Percentiles rank a stretch among this genome's conserved stretches.
Evolutionary conservation across 2,329 filamentous ascomycete genomes (phyloP).

Genomic region (Phoma herbarum): DNA sequence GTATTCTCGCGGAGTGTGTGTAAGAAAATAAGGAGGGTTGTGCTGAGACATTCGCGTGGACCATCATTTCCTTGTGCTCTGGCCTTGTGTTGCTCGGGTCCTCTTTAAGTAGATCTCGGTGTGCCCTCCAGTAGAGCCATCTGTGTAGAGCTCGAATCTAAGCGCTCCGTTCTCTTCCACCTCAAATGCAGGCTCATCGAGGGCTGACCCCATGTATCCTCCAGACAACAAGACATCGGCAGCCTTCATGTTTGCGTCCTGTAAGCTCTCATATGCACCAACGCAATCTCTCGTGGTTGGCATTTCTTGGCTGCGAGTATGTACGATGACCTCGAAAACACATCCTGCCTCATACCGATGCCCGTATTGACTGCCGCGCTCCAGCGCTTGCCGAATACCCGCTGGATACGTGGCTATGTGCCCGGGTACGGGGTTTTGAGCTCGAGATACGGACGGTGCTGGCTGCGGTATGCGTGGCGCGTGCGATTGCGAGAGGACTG

Average conservation of each 20-base stretch:
- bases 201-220: not conserved
- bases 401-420: conserved; percentile 25
- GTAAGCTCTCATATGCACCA: conserved; percentile 1
- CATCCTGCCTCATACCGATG: not conserved
- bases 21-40: no score
- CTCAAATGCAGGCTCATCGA: conserved; percentile 1
- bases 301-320: not conserved
- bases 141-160: not conserved
- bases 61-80: not conserved
- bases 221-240: conserved; percentile 3
- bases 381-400: conserved; percentile 9
- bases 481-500: conserved; percentile 21
- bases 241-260: conserved; percentile 14
- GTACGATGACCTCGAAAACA: not conserved
- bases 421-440: conserved; percentile 10
- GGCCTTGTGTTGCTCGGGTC: not conserved
- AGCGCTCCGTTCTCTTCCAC: not conserved
- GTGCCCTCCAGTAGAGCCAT: not conserved
- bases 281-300: not conserved
- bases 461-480: conserved; percentile 10
- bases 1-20: not conserved
- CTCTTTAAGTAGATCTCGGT: conserved; percentile 1
- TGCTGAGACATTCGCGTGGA: no score
- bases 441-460: conserved; percentile 6
- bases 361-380: conserved; percentile 2